Percentiles rank a stretch among this genome's conserved stretches.
Evolutionary conservation across 805 yeast genomes (phyloP).

Genomic region (Wickerhamia fluorescens): DNA sequence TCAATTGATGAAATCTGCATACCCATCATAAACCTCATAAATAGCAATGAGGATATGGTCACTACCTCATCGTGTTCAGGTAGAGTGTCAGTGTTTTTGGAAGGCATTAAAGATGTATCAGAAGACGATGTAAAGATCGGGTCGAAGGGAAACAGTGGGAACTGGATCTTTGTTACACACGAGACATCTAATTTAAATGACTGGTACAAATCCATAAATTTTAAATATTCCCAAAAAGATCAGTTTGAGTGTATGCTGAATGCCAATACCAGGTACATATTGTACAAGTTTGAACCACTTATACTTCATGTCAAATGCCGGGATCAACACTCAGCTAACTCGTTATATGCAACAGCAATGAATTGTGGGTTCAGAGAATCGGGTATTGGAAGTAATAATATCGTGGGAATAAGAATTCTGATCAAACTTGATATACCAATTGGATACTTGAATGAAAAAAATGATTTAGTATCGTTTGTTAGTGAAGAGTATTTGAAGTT

Average conservation of each 20-base stretch:
- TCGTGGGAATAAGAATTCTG: constrained; percentile 73
- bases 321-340: constrained; percentile 48
- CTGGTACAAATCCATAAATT: constrained; percentile 39
- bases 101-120: constrained; percentile 47
- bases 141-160: constrained; percentile 81
- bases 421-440: constrained; percentile 73
- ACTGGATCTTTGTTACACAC: constrained; percentile 78
- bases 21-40: constrained; percentile 66
- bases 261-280: constrained; percentile 43
- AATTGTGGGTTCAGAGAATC: constrained; percentile 81
- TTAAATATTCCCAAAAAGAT: constrained; percentile 6
- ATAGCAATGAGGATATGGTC: constrained; percentile 58
- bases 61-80: constrained; percentile 91
- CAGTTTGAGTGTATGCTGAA: constrained; percentile 4
- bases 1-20: constrained; percentile 68
- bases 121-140: constrained; percentile 42
- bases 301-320: constrained; percentile 80
- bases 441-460: constrained; percentile 40
- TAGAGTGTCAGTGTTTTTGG: constrained; percentile 73
- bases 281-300: constrained; percentile 80
- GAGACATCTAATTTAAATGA: constrained; percentile 39
- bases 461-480: constrained; percentile 39
- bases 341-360: constrained; percentile 65
- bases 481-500: constrained; percentile 42
- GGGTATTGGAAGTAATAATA: constrained; percentile 73